Percentiles rank a stretch among this genome's conserved stretches.
Conservation (phyloP, 352 stramenopile genomes). For the Pythium angustatum region DNA sequence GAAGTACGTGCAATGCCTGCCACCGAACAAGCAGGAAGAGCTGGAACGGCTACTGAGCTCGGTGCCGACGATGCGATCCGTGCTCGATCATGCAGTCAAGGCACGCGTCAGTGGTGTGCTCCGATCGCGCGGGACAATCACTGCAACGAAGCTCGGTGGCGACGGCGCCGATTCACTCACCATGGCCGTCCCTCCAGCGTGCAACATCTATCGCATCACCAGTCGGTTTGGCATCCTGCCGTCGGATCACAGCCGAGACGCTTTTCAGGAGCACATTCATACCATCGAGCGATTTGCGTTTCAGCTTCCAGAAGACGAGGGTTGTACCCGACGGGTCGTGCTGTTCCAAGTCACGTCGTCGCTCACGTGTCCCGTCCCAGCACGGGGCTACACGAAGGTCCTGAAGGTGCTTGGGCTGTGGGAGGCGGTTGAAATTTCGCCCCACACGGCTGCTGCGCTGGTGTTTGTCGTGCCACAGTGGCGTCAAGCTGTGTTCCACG, state of each 20-base stretch:
- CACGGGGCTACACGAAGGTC: background rate
- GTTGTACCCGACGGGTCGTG: background rate
- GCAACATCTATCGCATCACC: background rate
- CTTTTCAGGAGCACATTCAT: background rate
- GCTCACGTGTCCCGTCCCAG: background rate
- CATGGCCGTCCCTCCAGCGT: background rate
- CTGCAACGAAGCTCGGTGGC: background rate
- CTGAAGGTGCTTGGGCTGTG: background rate
- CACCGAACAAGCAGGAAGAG: too few species aligned
- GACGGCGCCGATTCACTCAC: background rate
- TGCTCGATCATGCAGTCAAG: too few species aligned
- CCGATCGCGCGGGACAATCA: background rate
- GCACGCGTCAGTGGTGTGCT: background rate
- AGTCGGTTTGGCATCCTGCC: background rate
- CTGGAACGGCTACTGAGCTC: too few species aligned
- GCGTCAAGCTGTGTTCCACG: background rate
- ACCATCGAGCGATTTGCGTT: background rate
- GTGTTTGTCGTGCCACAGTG: slow-evolving; percentile 4
- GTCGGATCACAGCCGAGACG: background rate
- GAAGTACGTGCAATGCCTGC: too few species aligned
- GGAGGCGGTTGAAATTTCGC: background rate
- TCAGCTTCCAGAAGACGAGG: background rate
- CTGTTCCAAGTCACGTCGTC: background rate
- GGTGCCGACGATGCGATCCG: too few species aligned
- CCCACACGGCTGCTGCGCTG: background rate